phyloP scores from a whole-genome alignment of 177 flowering plant species.

The Vitis hybrid region DNA sequence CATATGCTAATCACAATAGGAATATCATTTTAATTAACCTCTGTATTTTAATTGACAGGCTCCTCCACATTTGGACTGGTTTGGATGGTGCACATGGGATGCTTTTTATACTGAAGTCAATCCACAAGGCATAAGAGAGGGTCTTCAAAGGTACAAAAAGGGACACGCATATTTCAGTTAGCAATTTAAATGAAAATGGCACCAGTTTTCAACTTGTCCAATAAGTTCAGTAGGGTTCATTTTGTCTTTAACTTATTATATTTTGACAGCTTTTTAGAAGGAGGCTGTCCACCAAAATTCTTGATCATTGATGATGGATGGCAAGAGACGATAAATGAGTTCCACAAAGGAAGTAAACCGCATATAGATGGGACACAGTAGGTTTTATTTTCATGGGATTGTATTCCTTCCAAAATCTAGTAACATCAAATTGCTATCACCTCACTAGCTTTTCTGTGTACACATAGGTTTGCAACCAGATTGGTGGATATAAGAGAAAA shows the following conservation, averaged over 20 bases:
- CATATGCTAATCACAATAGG: background rate
- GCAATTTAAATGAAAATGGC: background rate
- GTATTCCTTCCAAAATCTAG: background rate
- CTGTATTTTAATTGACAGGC: conserved; percentile 29
- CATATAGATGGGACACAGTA: conserved; percentile 53
- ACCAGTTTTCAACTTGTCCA: background rate
- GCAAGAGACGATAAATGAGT: conserved; percentile 61
- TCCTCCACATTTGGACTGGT: conserved; percentile 60
- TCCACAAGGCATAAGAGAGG: conserved; percentile 54
- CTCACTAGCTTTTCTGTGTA: background rate
- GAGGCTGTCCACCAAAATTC: conserved; percentile 64
- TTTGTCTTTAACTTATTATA: background rate
- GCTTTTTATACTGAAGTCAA: conserved; percentile 58
- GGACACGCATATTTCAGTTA: background rate
- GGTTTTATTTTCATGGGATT: conserved; percentile 16
- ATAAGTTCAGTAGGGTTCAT: background rate
- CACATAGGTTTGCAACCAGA: conserved; percentile 60
- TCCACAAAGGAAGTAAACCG: conserved; percentile 44
- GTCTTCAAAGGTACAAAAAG: conserved; percentile 50
- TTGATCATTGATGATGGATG: conserved; percentile 81
- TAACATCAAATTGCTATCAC: background rate
- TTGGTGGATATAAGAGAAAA: conserved; percentile 67
- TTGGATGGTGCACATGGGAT: conserved; percentile 86
- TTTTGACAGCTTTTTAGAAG: conserved; percentile 39
- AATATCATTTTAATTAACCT: background rate